These are phyloP conservation scores for Penicillium psychrofluorescens DNA, from an alignment of 495 filamentous ascomycete genomes.

Conservation along the genomic window DNA sequence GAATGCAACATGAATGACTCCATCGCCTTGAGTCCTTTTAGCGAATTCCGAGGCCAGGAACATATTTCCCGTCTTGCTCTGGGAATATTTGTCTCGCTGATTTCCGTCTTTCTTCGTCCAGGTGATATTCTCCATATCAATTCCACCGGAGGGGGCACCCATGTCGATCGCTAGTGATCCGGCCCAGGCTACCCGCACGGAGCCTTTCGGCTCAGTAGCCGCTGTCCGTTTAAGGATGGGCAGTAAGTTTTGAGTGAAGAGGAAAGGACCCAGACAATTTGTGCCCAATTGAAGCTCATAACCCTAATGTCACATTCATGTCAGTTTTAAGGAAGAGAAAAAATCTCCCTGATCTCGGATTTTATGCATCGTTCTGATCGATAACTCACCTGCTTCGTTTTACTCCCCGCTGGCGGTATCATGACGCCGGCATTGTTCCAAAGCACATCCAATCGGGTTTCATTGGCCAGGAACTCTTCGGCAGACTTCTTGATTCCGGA, in stretches of 20 bases:
- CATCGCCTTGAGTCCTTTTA: constrained; percentile 2
- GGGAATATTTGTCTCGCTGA: constrained; percentile 18
- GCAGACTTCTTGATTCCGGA: constrained; percentile 34
- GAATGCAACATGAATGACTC: constrained; percentile 58
- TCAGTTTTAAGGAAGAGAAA: too few species aligned
- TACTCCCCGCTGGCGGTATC: constrained; percentile 26
- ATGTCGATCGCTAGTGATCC: constrained; percentile 15
- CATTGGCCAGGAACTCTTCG: constrained; percentile 29
- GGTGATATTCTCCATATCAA: not conserved
- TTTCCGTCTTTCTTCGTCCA: not conserved
- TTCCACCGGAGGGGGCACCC: constrained; percentile 1
- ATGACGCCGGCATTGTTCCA: constrained; percentile 46
- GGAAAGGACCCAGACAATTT: constrained; percentile 42
- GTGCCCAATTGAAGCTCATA: constrained; percentile 41
- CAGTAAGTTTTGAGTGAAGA: constrained; percentile 38
- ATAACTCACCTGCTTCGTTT: constrained; percentile 11
- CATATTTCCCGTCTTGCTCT: constrained; percentile 33
- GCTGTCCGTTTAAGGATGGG: constrained; percentile 37
- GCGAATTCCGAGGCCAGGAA: constrained; percentile 31
- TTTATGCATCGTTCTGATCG: not conserved
- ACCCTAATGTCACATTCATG: constrained; percentile 6
- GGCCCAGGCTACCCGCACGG: constrained; percentile 36
- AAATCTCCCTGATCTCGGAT: not conserved
- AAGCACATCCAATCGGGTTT: constrained; percentile 40
- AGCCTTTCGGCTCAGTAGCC: constrained; percentile 4